Base-by-base conservation (phyloP, 176 grass and related monocot genomes). In the Aegilops longissima region DNA sequence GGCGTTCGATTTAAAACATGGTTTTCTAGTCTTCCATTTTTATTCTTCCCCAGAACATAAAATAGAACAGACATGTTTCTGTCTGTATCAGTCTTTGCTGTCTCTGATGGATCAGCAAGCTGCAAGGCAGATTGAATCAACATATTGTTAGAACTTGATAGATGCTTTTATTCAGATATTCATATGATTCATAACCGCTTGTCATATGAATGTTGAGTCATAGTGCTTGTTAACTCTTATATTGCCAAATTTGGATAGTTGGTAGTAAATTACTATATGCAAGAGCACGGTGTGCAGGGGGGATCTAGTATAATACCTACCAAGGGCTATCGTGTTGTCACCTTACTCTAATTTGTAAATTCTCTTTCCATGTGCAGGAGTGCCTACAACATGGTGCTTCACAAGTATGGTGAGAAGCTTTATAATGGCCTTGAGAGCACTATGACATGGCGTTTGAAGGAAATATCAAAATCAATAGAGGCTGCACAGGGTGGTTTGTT, bases 301-400 rank as follows among this genome's bases (percentile, higher is more conserved):
- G 40, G 9, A 11, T 42, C 40, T 42, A 42, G 51, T 56, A 56
- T 42, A 25, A 39, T 20, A 31, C 31, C 5, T 33, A 67, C 61
- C 54, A 54, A 52, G 29, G 31, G 49, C 52, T 59, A 69, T 11
- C 27, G 21, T n/a, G 30, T 10, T 70, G 13, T 39, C 3, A 31
- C 78, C 17, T 64, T 70, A 81, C 76, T 81, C 27, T 90, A 34
- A 93, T 61, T 51, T 39, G 11, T 1, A 10, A 29, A 3, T 10
- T 59, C 79, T 31, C 7, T 80, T 79, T 36, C 6, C 34, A 38
- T 76, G 8, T 87, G 51, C 91, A 98, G 95, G 95, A 98, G 80
- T 87, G 95, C 95, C 54, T 98, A 98, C 92, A 98, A 98, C 73
- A 95, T 98, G 95, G 95, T 98, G 73, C 93, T 98, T 81, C 95